phyloP scores from a whole-genome alignment of 257 asterid genomes.

The Voacanga thouarsii region DNA sequence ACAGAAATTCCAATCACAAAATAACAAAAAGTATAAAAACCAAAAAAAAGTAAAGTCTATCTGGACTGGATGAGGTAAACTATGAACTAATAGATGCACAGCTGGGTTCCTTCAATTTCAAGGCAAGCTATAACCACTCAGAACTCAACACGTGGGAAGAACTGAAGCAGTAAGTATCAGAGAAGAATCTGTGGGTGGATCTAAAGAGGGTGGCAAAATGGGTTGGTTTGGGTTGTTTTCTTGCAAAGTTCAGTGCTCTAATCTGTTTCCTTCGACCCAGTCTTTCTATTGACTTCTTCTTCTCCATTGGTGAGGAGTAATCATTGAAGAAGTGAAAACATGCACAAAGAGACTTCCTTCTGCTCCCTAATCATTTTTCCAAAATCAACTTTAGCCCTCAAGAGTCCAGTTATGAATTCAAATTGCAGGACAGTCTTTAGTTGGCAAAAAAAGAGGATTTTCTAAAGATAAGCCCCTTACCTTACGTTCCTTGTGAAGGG shows the following conservation, averaged over 20 bases:
- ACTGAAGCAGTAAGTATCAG: neutral
- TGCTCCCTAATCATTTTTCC: neutral
- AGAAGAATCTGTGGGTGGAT: conserved; percentile 9
- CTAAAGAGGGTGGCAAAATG: neutral
- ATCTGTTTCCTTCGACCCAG: neutral
- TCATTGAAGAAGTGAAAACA: neutral
- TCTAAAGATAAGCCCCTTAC: too few relatives aligned
- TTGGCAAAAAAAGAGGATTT: too few relatives aligned
- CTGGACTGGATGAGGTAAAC: neutral
- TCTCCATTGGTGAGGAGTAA: neutral
- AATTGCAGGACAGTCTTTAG: too few relatives aligned
- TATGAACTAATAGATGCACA: neutral
- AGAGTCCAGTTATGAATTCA: too few relatives aligned
- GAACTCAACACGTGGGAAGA: neutral
- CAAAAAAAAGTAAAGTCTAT: neutral
- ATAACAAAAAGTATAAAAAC: neutral
- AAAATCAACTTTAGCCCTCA: neutral
- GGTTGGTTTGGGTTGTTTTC: conserved; percentile 6
- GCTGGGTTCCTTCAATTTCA: conserved; percentile 7
- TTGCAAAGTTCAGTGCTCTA: neutral
- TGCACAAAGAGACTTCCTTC: neutral
- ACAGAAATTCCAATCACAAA: neutral
- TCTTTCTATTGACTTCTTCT: neutral
- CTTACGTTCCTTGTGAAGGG: too few relatives aligned
- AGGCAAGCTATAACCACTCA: neutral